phyloP scores from a whole-genome alignment of 2,329 filamentous ascomycete genomes.

The Sordariomycetes sp. region DNA sequence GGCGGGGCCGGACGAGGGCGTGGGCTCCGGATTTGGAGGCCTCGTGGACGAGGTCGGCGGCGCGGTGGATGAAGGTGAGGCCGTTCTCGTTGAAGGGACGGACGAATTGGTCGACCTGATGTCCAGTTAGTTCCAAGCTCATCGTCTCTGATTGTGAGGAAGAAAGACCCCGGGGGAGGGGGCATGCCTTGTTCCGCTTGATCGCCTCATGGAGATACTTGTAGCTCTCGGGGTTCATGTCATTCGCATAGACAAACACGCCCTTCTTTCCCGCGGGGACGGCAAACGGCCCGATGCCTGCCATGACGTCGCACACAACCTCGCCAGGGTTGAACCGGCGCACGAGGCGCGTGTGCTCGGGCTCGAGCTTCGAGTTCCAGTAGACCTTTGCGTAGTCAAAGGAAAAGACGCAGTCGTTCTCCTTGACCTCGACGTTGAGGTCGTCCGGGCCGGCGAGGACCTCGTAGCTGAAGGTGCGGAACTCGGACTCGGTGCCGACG shows the following conservation, averaged over 20 bases:
- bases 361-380: conserved; percentile 89
- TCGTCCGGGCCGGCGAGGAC: conserved; percentile 72
- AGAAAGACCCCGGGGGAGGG: background rate
- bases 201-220: conserved; percentile 58
- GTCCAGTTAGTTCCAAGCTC: background rate
- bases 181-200: conserved; percentile 60
- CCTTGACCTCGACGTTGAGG: conserved; percentile 68
- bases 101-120: conserved; percentile 53
- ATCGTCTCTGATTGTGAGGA: background rate
- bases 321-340: conserved; percentile 68
- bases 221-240: conserved; percentile 86
- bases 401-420: conserved; percentile 73
- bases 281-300: conserved; percentile 90
- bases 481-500: conserved; percentile 75
- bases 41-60: conserved; percentile 45
- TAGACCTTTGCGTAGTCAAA: conserved; percentile 97
- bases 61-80: conserved; percentile 60
- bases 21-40: conserved; percentile 37
- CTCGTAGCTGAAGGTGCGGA: conserved; percentile 87
- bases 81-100: conserved; percentile 73
- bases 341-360: conserved; percentile 74
- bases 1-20: conserved; percentile 31
- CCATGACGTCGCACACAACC: conserved; percentile 93
- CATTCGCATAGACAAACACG: conserved; percentile 93
- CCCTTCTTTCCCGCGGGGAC: conserved; percentile 80